These are phyloP conservation scores for Ustanciosporium gigantosporum DNA, from an alignment of 1,284 basidiomycete genomes.

Conservation along the genomic window DNA sequence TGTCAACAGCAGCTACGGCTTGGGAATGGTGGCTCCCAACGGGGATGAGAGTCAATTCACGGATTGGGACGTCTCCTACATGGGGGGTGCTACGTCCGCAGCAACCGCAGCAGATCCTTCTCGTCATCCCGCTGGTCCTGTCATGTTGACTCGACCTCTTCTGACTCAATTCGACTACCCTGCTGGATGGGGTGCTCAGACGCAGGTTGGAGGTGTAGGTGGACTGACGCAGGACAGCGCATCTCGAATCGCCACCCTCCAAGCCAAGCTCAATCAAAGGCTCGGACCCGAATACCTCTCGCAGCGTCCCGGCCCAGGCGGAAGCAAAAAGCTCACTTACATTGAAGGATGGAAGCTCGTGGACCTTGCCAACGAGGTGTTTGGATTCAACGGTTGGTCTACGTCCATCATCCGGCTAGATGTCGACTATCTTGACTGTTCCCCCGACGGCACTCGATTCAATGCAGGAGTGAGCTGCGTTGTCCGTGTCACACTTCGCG, in stretches of 20 bases:
- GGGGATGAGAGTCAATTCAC: conserved; percentile 20
- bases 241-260: conserved; percentile 69
- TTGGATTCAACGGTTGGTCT: conserved; percentile 98
- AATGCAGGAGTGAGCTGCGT: conserved; percentile 82
- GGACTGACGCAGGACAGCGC: conserved; percentile 45
- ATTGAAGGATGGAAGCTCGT: conserved; percentile 87
- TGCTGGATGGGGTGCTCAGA: conserved; percentile 39
- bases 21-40: conserved; percentile 3
- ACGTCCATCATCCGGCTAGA: conserved; percentile 78
- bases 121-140: neutral
- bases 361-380: conserved; percentile 87
- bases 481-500: conserved; percentile 81
- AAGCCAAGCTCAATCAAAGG: conserved; percentile 80
- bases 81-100: too few relatives aligned
- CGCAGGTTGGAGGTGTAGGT: conserved; percentile 6
- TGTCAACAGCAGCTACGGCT: neutral
- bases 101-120: neutral
- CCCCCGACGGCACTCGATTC: conserved; percentile 68
- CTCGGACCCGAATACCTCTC: conserved; percentile 93
- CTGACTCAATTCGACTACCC: conserved; percentile 39
- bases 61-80: conserved; percentile 5
- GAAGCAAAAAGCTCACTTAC: conserved; percentile 78
- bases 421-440: conserved; percentile 67
- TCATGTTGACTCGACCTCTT: too few relatives aligned
- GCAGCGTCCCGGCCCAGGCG: conserved; percentile 80